Conservation (phyloP, 2,329 filamentous ascomycete genomes). For the Hypoxylon sp. region DNA sequence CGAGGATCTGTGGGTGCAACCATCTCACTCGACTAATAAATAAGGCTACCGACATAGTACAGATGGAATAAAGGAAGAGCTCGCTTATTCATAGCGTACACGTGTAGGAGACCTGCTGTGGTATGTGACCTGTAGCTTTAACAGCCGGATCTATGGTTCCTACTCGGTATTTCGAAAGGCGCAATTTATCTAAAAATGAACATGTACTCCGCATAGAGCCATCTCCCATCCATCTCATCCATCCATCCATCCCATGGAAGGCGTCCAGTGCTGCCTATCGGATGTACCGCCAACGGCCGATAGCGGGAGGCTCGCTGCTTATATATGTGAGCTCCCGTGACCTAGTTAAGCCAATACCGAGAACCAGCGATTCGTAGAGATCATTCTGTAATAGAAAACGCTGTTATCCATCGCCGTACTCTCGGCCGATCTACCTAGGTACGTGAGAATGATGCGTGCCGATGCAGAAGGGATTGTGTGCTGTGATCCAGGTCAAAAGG, state of each 20-base stretch:
- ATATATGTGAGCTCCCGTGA: conserved; percentile 30
- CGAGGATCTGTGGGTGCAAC: conserved; percentile 45
- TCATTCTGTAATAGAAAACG: background rate
- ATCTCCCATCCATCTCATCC: background rate
- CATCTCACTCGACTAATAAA: conserved; percentile 36
- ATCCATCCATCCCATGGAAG: background rate
- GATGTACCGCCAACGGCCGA: conserved; percentile 25
- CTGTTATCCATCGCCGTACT: background rate
- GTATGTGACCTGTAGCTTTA: conserved; percentile 42
- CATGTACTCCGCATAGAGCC: conserved; percentile 21
- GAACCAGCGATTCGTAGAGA: background rate
- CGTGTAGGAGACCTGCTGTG: conserved; percentile 30
- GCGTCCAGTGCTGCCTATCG: conserved; percentile 16
- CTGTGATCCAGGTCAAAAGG: conserved; percentile 23
- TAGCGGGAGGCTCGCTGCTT: conserved; percentile 23
- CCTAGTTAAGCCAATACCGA: conserved; percentile 5
- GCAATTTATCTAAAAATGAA: conserved; percentile 37
- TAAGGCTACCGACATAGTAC: conserved; percentile 31
- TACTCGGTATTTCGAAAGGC: conserved; percentile 35
- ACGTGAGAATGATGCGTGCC: conserved; percentile 6
- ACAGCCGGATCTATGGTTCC: conserved; percentile 34
- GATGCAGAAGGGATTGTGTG: conserved; percentile 14
- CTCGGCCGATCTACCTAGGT: background rate
- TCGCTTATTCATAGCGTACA: conserved; percentile 38
- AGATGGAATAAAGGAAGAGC: conserved; percentile 7